phyloP scores from a whole-genome alignment of 129 eudicot species.

The Cynara cardunculus region DNA sequence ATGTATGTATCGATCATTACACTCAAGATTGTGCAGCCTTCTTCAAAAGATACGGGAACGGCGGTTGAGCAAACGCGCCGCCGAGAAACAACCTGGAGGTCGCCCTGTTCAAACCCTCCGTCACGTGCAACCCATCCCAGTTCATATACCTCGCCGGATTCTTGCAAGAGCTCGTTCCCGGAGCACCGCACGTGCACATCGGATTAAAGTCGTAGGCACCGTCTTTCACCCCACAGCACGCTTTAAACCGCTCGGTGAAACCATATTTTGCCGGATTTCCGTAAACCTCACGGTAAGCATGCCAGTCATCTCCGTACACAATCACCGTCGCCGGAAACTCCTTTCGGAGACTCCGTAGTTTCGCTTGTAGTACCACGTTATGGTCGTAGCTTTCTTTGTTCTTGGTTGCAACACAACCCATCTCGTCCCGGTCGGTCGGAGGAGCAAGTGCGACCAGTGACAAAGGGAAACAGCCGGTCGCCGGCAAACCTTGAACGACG shows the following conservation, averaged over 20 bases:
- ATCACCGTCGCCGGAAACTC: constrained; percentile 23
- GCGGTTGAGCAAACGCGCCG: constrained; percentile 23
- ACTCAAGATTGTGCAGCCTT: constrained; percentile 14
- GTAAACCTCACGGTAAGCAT: constrained; percentile 21
- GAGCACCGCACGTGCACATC: constrained; percentile 22
- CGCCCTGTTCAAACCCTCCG: constrained; percentile 28
- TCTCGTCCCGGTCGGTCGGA: constrained; percentile 19
- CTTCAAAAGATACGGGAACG: constrained; percentile 22
- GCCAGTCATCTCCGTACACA: constrained; percentile 33
- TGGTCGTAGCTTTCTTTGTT: constrained; percentile 34
- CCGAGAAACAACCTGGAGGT: constrained; percentile 16
- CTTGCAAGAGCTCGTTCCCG: constrained; percentile 15
- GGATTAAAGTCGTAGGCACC: background rate
- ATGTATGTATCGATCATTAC: background rate
- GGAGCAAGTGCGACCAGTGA: background rate
- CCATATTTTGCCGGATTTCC: constrained; percentile 25
- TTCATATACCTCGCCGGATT: constrained; percentile 27
- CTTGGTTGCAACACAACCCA: constrained; percentile 25
- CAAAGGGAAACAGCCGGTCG: constrained; percentile 33
- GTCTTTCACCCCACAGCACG: constrained; percentile 29
- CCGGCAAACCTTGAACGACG: constrained; percentile 40
- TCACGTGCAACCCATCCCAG: constrained; percentile 46
- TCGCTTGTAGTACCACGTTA: constrained; percentile 18
- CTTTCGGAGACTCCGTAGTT: background rate
- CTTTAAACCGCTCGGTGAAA: constrained; percentile 26